Conservation (phyloP, 768 basidiomycete genomes). For the Hericium erinaceus region DNA sequence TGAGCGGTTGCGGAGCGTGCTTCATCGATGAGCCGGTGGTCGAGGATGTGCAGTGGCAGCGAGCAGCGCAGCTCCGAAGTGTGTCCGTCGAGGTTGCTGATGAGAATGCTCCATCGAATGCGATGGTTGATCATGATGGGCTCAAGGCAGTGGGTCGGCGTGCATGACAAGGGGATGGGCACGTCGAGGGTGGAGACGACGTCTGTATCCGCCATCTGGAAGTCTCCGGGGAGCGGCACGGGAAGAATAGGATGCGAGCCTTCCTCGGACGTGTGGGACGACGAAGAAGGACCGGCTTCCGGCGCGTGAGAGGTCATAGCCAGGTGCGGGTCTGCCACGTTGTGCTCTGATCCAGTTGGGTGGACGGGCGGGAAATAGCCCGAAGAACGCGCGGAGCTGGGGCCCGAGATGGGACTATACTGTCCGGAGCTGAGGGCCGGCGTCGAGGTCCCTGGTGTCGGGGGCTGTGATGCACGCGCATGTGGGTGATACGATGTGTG, state of each 20-base stretch:
- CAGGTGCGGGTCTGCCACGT: background rate
- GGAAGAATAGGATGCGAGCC: background rate
- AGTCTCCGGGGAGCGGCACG: slow-evolving; percentile 13
- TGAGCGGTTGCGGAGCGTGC: slow-evolving; percentile 61
- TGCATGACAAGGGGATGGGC: slow-evolving; percentile 46
- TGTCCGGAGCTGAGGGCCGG: background rate
- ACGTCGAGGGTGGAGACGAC: slow-evolving; percentile 53
- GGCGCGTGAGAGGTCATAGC: background rate
- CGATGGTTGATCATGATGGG: slow-evolving; percentile 73
- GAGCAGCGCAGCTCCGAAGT: slow-evolving; percentile 93
- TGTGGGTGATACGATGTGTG: slow-evolving; percentile 8
- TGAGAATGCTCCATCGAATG: slow-evolving; percentile 70
- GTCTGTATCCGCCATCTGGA: slow-evolving; percentile 31
- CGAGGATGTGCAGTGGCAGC: slow-evolving; percentile 79
- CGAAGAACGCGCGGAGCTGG: background rate
- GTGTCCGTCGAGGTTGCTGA: slow-evolving; percentile 85
- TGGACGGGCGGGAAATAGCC: background rate
- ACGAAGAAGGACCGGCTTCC: slow-evolving; percentile 7
- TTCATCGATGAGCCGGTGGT: slow-evolving; percentile 63
- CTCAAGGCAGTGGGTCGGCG: slow-evolving; percentile 66
- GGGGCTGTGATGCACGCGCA: slow-evolving; percentile 1
- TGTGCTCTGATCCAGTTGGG: background rate
- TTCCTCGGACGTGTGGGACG: background rate
- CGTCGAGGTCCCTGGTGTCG: slow-evolving; percentile 6
- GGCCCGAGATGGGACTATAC: background rate